Percentiles rank a stretch among this genome's conserved stretches.
phyloP scores from a whole-genome alignment of 352 stramenopile genomes.

The Globisporangium nodosum region DNA sequence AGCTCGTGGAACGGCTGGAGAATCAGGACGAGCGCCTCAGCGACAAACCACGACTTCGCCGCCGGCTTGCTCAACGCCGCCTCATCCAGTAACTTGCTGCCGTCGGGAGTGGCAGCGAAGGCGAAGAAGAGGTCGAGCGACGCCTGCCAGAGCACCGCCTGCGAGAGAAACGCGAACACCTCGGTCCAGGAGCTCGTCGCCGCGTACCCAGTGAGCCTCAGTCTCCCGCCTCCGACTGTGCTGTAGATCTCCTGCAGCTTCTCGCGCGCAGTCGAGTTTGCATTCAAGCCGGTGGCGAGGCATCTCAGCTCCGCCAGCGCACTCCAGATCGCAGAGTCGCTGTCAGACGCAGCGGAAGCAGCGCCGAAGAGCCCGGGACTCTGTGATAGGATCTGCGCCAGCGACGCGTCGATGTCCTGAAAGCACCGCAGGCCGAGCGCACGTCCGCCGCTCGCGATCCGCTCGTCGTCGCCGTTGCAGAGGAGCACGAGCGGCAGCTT shows the following conservation, averaged over 20 bases:
- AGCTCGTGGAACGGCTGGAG: conserved; percentile 40
- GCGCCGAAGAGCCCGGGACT: neutral
- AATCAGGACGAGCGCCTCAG: conserved; percentile 33
- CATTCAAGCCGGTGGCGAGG: neutral
- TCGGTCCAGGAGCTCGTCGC: conserved; percentile 15
- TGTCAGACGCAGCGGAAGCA: neutral
- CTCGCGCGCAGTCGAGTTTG: neutral
- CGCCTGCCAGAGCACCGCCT: conserved; percentile 15
- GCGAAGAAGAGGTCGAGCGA: conserved; percentile 18
- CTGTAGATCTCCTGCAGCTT: conserved; percentile 11
- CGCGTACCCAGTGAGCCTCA: neutral
- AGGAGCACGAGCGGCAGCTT: conserved; percentile 13
- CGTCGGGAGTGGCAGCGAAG: conserved; percentile 4
- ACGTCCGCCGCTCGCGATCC: neutral
- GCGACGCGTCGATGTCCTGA: conserved; percentile 12
- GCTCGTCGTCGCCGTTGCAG: conserved; percentile 10
- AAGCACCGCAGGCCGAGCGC: conserved; percentile 11
- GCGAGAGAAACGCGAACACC: conserved; percentile 17
- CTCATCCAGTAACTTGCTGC: conserved; percentile 1
- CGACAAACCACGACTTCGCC: conserved; percentile 23
- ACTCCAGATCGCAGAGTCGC: neutral
- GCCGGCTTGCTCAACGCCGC: conserved; percentile 9
- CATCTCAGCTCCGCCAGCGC: neutral
- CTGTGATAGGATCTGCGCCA: conserved; percentile 12
- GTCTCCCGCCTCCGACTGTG: neutral